A percentile compares a stretch with the other conserved stretches of the same genome.
These are phyloP conservation scores for Psidium friedrichsthalianum DNA, from an alignment of 345 rosid genomes.

Conservation along the genomic window DNA sequence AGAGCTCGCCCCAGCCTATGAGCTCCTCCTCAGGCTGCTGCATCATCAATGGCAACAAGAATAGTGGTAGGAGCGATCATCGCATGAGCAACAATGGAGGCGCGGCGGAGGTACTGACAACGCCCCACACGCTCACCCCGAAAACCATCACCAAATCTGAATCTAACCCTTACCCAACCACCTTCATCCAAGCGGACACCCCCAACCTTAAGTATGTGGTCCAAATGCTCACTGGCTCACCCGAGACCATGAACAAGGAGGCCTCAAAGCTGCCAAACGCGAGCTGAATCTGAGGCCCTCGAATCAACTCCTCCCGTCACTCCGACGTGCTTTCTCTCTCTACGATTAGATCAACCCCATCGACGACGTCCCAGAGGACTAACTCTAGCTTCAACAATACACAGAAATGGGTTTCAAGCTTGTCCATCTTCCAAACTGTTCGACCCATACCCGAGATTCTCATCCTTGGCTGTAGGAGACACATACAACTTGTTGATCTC, in stretches of 20 bases:
- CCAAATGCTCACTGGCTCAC: slow-evolving; percentile 85
- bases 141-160: slow-evolving; percentile 77
- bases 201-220: slow-evolving; percentile 85
- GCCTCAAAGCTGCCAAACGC: slow-evolving; percentile 11
- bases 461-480: slow-evolving; percentile 72
- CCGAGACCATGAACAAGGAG: slow-evolving; percentile 58
- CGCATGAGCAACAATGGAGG: slow-evolving; percentile 16
- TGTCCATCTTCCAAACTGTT: slow-evolving; percentile 65
- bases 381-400: slow-evolving; percentile 77
- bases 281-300: slow-evolving; percentile 5
- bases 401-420: slow-evolving; percentile 80
- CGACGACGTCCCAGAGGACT: slow-evolving; percentile 81
- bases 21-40: not conserved
- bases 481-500: slow-evolving; percentile 47
- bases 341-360: slow-evolving; percentile 94
- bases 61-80: slow-evolving; percentile 7
- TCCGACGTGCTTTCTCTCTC: slow-evolving; percentile 80
- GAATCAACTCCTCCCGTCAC: slow-evolving; percentile 43
- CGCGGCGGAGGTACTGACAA: slow-evolving; percentile 17
- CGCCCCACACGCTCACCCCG: slow-evolving; percentile 34
- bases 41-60: not conserved
- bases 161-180: slow-evolving; percentile 83
- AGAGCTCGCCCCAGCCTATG: slow-evolving; percentile 10
- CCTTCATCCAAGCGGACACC: slow-evolving; percentile 89
- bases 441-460: slow-evolving; percentile 84